Conservation (phyloP, 371 early-diverging fungal species). For the Mycotypha africana region DNA sequence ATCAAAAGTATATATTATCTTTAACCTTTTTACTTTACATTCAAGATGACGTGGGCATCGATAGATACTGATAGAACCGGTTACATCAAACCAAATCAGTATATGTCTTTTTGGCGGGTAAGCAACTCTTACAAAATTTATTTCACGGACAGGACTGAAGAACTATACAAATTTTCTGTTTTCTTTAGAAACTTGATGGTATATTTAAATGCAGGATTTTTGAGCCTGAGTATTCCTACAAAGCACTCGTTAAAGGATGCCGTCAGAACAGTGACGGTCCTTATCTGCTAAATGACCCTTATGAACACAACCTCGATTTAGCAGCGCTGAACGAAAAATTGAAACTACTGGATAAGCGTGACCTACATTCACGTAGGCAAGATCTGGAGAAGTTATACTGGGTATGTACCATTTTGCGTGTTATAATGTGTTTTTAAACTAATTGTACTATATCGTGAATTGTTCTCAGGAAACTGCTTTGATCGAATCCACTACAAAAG, state of each 20-base stretch:
- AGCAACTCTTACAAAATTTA: slow-evolving; percentile 2
- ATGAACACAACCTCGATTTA: slow-evolving; percentile 23
- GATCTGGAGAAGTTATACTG: slow-evolving; percentile 41
- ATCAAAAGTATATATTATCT: slow-evolving; percentile 1
- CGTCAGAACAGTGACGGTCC: slow-evolving; percentile 1
- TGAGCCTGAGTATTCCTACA: slow-evolving; percentile 31
- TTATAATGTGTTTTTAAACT: neutral
- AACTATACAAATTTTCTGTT: neutral
- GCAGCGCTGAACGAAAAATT: slow-evolving; percentile 18
- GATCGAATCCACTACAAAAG: slow-evolving; percentile 28
- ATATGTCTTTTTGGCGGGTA: slow-evolving; percentile 46
- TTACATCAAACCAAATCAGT: slow-evolving; percentile 42
- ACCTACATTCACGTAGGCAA: slow-evolving; percentile 27
- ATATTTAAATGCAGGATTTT: slow-evolving; percentile 36
- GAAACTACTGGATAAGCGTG: slow-evolving; percentile 24
- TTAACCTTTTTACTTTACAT: slow-evolving; percentile 27
- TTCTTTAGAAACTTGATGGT: slow-evolving; percentile 30
- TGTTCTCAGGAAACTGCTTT: slow-evolving; percentile 28
- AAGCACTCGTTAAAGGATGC: slow-evolving; percentile 21
- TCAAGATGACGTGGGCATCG: slow-evolving; percentile 56
- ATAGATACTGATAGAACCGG: slow-evolving; percentile 52
- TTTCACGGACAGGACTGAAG: neutral
- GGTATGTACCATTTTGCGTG: slow-evolving; percentile 14
- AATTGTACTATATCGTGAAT: neutral
- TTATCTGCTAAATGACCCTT: slow-evolving; percentile 9